Conservation (phyloP, 768 basidiomycete genomes). For the Hypholoma sublateritium region DNA sequence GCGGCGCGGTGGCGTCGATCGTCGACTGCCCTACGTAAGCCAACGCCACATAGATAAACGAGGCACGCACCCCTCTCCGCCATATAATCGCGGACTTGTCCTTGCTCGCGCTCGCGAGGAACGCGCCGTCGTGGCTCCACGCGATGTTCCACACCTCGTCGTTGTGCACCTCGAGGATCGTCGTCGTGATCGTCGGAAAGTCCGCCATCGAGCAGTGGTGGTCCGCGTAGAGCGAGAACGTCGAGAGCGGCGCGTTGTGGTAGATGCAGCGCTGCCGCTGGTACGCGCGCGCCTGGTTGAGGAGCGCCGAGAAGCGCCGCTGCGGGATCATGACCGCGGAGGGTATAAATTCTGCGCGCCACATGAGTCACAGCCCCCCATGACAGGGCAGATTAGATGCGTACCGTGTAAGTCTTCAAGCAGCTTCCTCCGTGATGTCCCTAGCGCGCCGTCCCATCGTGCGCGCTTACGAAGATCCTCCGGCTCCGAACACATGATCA, state of each 20-base stretch:
- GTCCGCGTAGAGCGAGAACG: constrained; percentile 86
- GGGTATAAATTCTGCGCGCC: constrained; percentile 74
- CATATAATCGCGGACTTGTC: constrained; percentile 90
- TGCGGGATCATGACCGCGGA: constrained; percentile 92
- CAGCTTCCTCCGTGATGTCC: constrained; percentile 73
- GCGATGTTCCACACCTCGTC: constrained; percentile 97
- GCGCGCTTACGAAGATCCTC: constrained; percentile 81
- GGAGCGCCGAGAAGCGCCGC: constrained; percentile 78
- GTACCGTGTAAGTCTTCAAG: constrained; percentile 82
- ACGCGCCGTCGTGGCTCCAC: constrained; percentile 89
- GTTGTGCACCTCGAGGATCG: constrained; percentile 79
- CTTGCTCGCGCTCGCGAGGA: constrained; percentile 84
- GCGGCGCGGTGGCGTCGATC: constrained; percentile 44
- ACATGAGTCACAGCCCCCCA: constrained; percentile 5
- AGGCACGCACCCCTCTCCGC: constrained; percentile 68
- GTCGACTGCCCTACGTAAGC: constrained; percentile 24
- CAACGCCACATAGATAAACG: constrained; percentile 7
- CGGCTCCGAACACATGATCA: constrained; percentile 90
- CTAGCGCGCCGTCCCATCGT: constrained; percentile 87
- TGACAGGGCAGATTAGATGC: constrained; percentile 16
- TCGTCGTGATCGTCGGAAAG: constrained; percentile 86
- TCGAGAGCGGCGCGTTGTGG: constrained; percentile 68
- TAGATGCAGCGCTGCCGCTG: constrained; percentile 85
- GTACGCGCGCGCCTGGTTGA: constrained; percentile 80
- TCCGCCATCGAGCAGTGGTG: constrained; percentile 77